Conservation (phyloP, 768 basidiomycete genomes). For the Termitomyces sp. region DNA sequence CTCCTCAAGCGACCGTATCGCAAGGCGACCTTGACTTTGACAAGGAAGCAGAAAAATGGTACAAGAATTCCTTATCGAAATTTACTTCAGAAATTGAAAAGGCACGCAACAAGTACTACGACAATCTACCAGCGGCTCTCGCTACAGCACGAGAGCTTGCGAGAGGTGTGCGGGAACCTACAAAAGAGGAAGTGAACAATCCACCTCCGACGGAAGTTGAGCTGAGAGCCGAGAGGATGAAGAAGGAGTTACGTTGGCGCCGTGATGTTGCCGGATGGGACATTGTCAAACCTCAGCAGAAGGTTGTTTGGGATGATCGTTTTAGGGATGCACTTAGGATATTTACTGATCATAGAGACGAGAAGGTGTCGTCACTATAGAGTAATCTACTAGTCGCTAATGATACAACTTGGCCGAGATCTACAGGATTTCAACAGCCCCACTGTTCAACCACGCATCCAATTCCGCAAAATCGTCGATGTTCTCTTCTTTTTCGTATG, state of each 20-base stretch:
- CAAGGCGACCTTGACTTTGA: constrained; percentile 76
- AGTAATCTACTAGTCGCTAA: background rate
- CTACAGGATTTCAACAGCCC: constrained; percentile 50
- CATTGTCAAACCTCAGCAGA: constrained; percentile 59
- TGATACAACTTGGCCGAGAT: background rate
- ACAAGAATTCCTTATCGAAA: constrained; percentile 56
- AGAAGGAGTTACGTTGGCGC: constrained; percentile 87
- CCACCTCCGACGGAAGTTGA: constrained; percentile 89
- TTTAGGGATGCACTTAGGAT: constrained; percentile 59
- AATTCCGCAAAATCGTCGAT: constrained; percentile 59
- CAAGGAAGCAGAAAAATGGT: constrained; percentile 58
- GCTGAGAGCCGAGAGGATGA: constrained; percentile 80
- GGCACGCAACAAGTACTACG: constrained; percentile 74
- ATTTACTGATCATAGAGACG: constrained; percentile 41
- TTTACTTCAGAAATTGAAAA: constrained; percentile 59
- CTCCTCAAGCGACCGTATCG: constrained; percentile 15
- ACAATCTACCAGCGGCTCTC: constrained; percentile 61
- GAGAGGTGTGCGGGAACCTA: constrained; percentile 74
- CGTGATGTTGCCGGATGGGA: constrained; percentile 77
- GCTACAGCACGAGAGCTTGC: constrained; percentile 72
- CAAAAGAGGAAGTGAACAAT: constrained; percentile 72
- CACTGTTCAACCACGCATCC: constrained; percentile 67
- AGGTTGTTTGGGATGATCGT: constrained; percentile 75
- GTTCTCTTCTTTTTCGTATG: constrained; percentile 14
- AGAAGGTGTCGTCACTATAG: constrained; percentile 8